Evolutionary conservation across 371 early-diverging fungal species (phyloP), one percentile per base, ranked within the genome.

Genomic region (Mortierella polycephala): DNA sequence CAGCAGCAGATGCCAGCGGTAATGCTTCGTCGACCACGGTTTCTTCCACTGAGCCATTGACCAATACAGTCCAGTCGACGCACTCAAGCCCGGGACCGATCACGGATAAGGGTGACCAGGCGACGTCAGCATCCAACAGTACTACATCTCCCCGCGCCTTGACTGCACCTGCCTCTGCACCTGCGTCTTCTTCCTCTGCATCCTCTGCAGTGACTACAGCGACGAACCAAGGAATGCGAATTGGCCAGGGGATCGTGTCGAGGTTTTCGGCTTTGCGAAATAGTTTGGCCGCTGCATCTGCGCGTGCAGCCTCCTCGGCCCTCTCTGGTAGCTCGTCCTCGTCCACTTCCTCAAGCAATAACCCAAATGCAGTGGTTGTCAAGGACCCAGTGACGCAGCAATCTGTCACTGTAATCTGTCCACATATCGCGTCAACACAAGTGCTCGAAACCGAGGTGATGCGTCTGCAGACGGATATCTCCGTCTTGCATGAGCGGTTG

Each of bases 261-360:
- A 64, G 72, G 3, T 71, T 77, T 55, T 54, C 77, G 18, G 77
- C 77, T 1, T 49, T 79, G 5, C 62, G 63, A 23, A 72, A 56
- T 37, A 79, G 79, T 50, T 41, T 79, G 30, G 73, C 79, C 14
- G 72, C 79, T 0, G 79, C 68, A 7, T 79, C 79, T 6, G 64
- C 66, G 12, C 79, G 79, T 30, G 79, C 79, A 16, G 60, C 72
- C 0, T 65, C 72, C 0, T 65, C 64, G 8, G 73, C 69, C 2
- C 69, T 79, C 45, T 60, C 73, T 18, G 63, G 66, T 1, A 53
- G 64, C 1, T 58, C 70, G 1, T 44, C 64, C 5, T 60, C 67
- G 14, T 53, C 64, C 3, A 18, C 62, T 40, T 23, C 64, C 7
- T 21, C 56, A 13, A 39, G 42, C 46, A 49, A n/a, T n/a, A 45